Evolutionary conservation across 805 yeast genomes (phyloP).

Genomic region (Saccharomycopsis lassenensis): DNA sequence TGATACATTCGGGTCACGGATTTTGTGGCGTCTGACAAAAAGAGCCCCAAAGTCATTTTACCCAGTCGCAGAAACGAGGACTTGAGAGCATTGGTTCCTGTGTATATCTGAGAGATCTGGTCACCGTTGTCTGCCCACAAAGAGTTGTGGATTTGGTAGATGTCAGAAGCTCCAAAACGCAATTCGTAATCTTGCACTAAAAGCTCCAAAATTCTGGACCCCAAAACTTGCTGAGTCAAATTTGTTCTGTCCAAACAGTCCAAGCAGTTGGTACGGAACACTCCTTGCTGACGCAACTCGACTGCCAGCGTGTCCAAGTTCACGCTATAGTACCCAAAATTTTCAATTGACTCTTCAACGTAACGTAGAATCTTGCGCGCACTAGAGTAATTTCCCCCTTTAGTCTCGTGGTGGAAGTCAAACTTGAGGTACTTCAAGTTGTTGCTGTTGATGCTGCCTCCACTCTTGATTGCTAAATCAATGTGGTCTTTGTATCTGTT

Average conservation of each 20-base stretch:
- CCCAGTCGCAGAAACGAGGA: constrained; percentile 79
- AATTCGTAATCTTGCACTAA: constrained; percentile 35
- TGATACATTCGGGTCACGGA: constrained; percentile 92
- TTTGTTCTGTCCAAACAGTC: constrained; percentile 95
- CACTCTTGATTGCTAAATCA: no score
- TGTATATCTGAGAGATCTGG: constrained; percentile 87
- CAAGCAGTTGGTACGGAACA: constrained; percentile 86
- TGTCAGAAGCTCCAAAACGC: constrained; percentile 22
- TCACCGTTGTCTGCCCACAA: constrained; percentile 99
- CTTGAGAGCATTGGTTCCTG: constrained; percentile 95
- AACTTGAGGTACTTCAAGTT: constrained; percentile 77
- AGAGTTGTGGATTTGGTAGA: constrained; percentile 43
- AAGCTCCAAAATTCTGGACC: constrained; percentile 55
- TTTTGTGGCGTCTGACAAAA: constrained; percentile 93
- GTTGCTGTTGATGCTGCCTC: constrained; percentile 23
- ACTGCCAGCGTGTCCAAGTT: constrained; percentile 46
- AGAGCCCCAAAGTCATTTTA: constrained; percentile 94
- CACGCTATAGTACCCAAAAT: constrained; percentile 74
- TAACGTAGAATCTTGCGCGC: constrained; percentile 60
- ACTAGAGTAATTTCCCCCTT: constrained; percentile 81
- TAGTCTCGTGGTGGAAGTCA: constrained; percentile 89
- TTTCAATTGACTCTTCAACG: constrained; percentile 54
- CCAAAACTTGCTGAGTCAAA: constrained; percentile 72
- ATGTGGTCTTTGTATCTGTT: constrained; percentile 55
- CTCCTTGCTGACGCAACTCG: constrained; percentile 74